Base-by-base conservation (phyloP, 495 filamentous ascomycete species). In the Penicillium arizonense region DNA sequence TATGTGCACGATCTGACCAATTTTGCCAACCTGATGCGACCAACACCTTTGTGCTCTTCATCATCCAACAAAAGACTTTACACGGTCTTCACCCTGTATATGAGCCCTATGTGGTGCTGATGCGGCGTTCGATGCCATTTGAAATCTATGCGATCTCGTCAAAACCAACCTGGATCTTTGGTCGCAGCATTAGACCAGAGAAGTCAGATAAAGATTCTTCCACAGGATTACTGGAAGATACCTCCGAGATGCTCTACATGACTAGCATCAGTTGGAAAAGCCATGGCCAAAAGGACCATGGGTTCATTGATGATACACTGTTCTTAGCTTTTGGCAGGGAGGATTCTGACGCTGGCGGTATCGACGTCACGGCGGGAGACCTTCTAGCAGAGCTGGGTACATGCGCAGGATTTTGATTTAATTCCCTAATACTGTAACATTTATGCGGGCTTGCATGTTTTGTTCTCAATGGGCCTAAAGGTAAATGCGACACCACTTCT, bases 91-190 rank as follows among this genome's bases (percentile, higher is more conserved):
- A 76, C 56, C 58, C 67, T 35, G 69, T 75, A 32, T 82, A 82
- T 53, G 79, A 83, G 63, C 80, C 79, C 1, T 82, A 81, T 49
- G 71, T 74, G 23, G 67, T 82, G 58, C 64, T 78, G 5, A 79
- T 79, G 50, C 58, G 60, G 11, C 71, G 70, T 35, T 55, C 54
- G 1, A 57, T 71, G 1, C 80, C 80, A 5, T 83, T 78, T 44
- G 71, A 72, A 26, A 37, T 83, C 3, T 64, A 77, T 55, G 77
- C 64, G 8, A 61, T 83, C 10, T 81, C 79, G 4, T 56, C 51
- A 41, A 71, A 73, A 58, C 78, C 79, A 6, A 32, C 81, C 1
- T 82, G 79, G 79, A 80, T 82, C 32, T 56, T 67, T 32, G 80
- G 79, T 4, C 62, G 78, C 6, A 54, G 52, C 5, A 23, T 30